phyloP scores from a whole-genome alignment of 2,329 filamentous ascomycete genomes.

The Bipolaris gigantea region DNA sequence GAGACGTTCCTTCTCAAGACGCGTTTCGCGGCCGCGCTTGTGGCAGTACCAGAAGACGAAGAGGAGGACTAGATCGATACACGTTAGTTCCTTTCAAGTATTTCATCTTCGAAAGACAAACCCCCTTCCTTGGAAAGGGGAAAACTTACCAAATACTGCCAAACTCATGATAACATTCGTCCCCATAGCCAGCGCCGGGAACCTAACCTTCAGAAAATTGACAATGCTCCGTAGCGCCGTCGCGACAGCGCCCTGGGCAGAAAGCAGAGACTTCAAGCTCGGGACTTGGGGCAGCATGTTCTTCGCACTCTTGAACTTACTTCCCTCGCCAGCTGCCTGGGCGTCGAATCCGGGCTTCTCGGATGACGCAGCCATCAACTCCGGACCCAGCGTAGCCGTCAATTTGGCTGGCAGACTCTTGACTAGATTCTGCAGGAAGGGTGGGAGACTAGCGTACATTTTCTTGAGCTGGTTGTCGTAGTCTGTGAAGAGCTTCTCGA shows the following conservation, averaged over 20 bases:
- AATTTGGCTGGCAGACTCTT: conserved; percentile 82
- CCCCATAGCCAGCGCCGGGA: conserved; percentile 81
- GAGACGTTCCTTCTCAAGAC: conserved; percentile 66
- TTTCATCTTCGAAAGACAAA: no score
- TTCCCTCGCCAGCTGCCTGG: conserved; percentile 30
- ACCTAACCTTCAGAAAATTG: conserved; percentile 80
- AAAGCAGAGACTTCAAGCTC: conserved; percentile 76
- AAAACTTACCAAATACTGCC: conserved; percentile 77
- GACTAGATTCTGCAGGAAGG: conserved; percentile 81
- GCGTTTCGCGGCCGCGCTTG: conserved; percentile 85
- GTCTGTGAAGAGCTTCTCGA: conserved; percentile 68
- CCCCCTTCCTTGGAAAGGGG: no score
- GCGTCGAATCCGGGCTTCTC: conserved; percentile 61
- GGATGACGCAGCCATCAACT: conserved; percentile 76
- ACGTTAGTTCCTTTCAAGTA: background rate
- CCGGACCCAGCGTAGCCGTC: conserved; percentile 73
- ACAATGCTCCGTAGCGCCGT: conserved; percentile 88
- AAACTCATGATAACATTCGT: conserved; percentile 91
- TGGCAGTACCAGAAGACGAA: conserved; percentile 98
- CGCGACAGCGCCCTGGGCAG: conserved; percentile 83
- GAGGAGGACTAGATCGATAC: conserved; percentile 64
- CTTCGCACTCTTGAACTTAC: conserved; percentile 47
- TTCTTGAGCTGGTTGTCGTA: conserved; percentile 66
- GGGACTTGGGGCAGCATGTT: conserved; percentile 63
- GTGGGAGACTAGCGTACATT: conserved; percentile 69